Base-by-base conservation (phyloP, 495 filamentous ascomycete genomes). In the Emericellopsis terricola region DNA sequence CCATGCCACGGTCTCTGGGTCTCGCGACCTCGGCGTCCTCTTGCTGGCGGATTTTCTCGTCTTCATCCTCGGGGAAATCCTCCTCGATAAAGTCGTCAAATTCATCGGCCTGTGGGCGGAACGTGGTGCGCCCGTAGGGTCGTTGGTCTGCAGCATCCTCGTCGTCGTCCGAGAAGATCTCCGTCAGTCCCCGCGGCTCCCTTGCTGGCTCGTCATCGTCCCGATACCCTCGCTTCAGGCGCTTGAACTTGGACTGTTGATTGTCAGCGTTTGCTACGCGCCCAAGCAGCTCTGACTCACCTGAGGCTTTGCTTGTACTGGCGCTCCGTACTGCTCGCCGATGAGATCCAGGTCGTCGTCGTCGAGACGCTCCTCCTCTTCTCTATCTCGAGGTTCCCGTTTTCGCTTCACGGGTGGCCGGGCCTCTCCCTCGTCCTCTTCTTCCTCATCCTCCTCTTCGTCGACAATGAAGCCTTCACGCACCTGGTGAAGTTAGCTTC, bases 81-180 rank as follows among this genome's bases (percentile, higher is more conserved):
- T 94, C 82, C 45, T 94, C 87, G 46, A 97, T 97, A 57, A 97
- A 97, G 49, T 85, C 89, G 34, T 80, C 89, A 47, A 96, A 85
- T 48, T 97, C 89, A 49, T 93, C 81, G 16, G 68, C 70, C 30
- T 69, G 53, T n/a, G 59, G 51, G 59, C 62, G 49, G 47, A 68
- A 52, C 46, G 65, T 53, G 21, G 54, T 51, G 38, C 60, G 49
- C 17, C 62, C 59, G 33, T 69, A 62, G 4, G 65, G 50, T 15
- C 57, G 57, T 19, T 69, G 67, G 15, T 83, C 79, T 30, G 65
- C 69, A 18, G 45, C 41, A n/a, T 74, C 57, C 13, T 92, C 87
- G 34, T 97, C 89, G 24, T 97, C 89, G 38, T 96, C 89, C 3
- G 81, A 86, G 52, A 97, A 97, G 33, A 97, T 94, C 34, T 87